Evolutionary conservation across 164 flowering plant species (phyloP).

Genomic region (Litsea cubeba): DNA sequence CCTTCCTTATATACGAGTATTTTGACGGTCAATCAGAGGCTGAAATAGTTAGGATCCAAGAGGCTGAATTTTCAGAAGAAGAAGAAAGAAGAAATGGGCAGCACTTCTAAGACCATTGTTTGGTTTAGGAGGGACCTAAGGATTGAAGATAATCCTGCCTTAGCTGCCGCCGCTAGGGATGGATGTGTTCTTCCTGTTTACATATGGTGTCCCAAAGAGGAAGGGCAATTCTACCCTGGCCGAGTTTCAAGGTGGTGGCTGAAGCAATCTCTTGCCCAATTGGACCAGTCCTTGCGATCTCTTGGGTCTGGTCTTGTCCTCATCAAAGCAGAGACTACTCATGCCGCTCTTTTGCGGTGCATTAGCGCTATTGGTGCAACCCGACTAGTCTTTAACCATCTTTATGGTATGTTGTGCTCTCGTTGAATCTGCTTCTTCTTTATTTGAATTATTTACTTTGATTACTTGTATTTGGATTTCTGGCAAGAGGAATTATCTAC

Average conservation of each 20-base stretch:
- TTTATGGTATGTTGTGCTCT: conserved; percentile 55
- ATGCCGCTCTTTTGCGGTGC: conserved; percentile 61
- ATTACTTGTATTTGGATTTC: too few species aligned
- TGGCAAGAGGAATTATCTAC: neutral
- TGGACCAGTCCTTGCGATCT: conserved; percentile 65
- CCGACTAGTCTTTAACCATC: conserved; percentile 76
- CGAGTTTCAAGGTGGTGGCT: conserved; percentile 98
- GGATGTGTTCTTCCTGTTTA: conserved; percentile 70
- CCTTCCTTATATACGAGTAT: neutral
- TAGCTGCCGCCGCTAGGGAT: conserved; percentile 76
- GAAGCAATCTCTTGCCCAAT: conserved; percentile 72
- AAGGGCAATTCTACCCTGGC: conserved; percentile 82
- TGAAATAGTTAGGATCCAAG: neutral
- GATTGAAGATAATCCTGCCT: conserved; percentile 91
- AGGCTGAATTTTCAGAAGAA: neutral
- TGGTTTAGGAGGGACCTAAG: conserved; percentile 98
- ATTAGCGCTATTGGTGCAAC: conserved; percentile 63
- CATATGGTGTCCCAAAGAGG: conserved; percentile 95
- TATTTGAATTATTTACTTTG: neutral
- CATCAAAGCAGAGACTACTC: conserved; percentile 60
- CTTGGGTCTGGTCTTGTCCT: conserved; percentile 66
- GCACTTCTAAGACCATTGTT: conserved; percentile 53
- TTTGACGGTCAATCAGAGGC: neutral
- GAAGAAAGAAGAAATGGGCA: conserved; percentile 27
- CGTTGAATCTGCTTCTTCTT: neutral